Evolutionary conservation across 2,329 filamentous ascomycete genomes (phyloP).

Genomic region (Gyromitra esculenta): DNA sequence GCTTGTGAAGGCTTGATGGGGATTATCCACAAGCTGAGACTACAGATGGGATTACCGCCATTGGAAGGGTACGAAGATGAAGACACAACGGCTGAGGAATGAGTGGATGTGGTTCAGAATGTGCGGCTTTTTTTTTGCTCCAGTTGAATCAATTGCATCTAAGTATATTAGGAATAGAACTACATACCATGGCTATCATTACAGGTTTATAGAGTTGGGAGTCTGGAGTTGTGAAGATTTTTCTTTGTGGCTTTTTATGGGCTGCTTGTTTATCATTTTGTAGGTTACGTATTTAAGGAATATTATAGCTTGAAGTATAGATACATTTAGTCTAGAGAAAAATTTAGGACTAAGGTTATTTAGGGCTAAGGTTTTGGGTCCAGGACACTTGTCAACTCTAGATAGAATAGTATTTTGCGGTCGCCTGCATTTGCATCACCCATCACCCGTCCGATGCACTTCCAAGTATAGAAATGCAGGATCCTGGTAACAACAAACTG

Average conservation of each 20-base stretch:
- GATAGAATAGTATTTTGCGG: too few relatives aligned
- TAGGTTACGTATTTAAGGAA: neutral
- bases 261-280: neutral
- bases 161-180: neutral
- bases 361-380: too few relatives aligned
- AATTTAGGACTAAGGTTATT: too few relatives aligned
- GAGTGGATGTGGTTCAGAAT: neutral
- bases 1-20: conserved; percentile 82
- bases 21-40: conserved; percentile 71
- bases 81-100: neutral
- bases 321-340: neutral
- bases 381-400: too few relatives aligned
- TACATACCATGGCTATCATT: neutral
- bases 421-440: too few relatives aligned
- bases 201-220: conserved; percentile 1
- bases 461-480: too few relatives aligned
- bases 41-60: conserved; percentile 45
- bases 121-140: neutral
- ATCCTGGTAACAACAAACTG: too few relatives aligned
- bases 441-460: too few relatives aligned
- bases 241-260: neutral
- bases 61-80: conserved; percentile 34
- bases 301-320: neutral
- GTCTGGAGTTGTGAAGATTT: conserved; percentile 14
- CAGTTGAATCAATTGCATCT: neutral